Percentiles rank a stretch among this genome's conserved stretches.
These are phyloP conservation scores for Lentinus tigrinus DNA, from an alignment of 768 basidiomycete genomes.

Conservation along the genomic window DNA sequence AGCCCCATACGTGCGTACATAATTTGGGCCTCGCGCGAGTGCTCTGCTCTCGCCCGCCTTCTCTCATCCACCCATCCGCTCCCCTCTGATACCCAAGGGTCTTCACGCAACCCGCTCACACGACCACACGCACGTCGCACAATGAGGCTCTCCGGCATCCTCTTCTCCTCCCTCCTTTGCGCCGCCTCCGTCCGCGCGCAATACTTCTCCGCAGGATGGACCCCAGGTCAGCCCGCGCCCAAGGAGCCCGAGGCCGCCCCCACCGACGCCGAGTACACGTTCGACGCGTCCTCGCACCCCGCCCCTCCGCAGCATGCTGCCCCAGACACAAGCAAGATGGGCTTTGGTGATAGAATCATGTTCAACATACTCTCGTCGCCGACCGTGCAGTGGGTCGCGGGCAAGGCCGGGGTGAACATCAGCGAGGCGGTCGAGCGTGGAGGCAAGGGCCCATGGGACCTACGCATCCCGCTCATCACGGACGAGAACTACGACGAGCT, in stretches of 20 bases:
- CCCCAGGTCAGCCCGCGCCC: slow-evolving; percentile 60
- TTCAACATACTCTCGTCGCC: slow-evolving; percentile 46
- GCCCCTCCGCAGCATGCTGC: neutral
- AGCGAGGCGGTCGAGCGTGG: slow-evolving; percentile 49
- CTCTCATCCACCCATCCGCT: neutral
- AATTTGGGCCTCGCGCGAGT: neutral
- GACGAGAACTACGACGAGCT: slow-evolving; percentile 77
- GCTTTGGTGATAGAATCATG: neutral
- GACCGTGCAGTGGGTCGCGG: slow-evolving; percentile 54
- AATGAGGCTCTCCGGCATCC: slow-evolving; percentile 52
- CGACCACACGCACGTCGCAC: no score
- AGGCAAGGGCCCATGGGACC: slow-evolving; percentile 54
- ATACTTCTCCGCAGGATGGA: slow-evolving; percentile 83
- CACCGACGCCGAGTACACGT: slow-evolving; percentile 1
- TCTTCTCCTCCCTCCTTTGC: slow-evolving; percentile 30
- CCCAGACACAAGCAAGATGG: neutral
- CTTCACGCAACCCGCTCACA: slow-evolving; percentile 11
- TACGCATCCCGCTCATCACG: slow-evolving; percentile 73
- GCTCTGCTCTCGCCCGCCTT: neutral
- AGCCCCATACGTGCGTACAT: neutral
- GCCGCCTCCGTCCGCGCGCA: slow-evolving; percentile 49
- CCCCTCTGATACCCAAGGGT: no score
- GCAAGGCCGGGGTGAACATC: slow-evolving; percentile 67
- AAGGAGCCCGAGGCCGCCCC: slow-evolving; percentile 4
- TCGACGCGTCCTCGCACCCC: slow-evolving; percentile 5